Evolutionary conservation across 2,329 filamentous ascomycete species (phyloP), one percentile per base, ranked within the genome.

Genomic region (Talaromyces verruculosus): DNA sequence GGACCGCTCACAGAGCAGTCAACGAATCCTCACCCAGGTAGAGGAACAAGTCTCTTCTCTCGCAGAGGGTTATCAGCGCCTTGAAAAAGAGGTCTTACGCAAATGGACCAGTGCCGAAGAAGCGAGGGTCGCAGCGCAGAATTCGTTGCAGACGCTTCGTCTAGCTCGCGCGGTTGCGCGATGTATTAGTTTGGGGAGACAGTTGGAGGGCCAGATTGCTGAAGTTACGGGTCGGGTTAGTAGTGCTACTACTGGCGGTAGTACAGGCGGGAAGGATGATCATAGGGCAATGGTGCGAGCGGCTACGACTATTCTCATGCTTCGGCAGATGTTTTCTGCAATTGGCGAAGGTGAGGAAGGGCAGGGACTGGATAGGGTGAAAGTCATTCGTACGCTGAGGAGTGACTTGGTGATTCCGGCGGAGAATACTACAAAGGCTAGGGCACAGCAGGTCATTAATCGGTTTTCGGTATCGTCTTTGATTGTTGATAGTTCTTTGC

Each of bases 61-160:
- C 68, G 93, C 91, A 69, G 89, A 93, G 72, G 93, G 91, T 76
- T 97, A 97, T 80, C 87, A 87, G 68, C 88, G 94, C 70, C 84
- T 98, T 30, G 90, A 96, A 79, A 90, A 88, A 75, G 92, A 98
- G 75, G 93, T 98, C 51, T 84, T 92, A 62, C 87, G 90, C 72
- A 92, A 94, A 71, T 91, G 96, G 81, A 90, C 92, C 72, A 89
- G 90, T 65, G 94, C 95, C 0, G 91, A 96, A 65, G 88, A 95
- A 78, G 91, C 97, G 7, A 86, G 89, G 10, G 79, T 89, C 62
- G 91, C 92, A 11, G 91, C 92, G 1, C 87, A 91, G 72, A 86
- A 93, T 11, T 84, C 97, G 33, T 92, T 92, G 84, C 87, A 91
- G 72, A 92, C 93, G 0, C 83, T 97, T 67, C 86, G 88, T 67